These are phyloP conservation scores for Penicillium diatomitis DNA, from an alignment of 495 filamentous ascomycete genomes.

Conservation along the genomic window DNA sequence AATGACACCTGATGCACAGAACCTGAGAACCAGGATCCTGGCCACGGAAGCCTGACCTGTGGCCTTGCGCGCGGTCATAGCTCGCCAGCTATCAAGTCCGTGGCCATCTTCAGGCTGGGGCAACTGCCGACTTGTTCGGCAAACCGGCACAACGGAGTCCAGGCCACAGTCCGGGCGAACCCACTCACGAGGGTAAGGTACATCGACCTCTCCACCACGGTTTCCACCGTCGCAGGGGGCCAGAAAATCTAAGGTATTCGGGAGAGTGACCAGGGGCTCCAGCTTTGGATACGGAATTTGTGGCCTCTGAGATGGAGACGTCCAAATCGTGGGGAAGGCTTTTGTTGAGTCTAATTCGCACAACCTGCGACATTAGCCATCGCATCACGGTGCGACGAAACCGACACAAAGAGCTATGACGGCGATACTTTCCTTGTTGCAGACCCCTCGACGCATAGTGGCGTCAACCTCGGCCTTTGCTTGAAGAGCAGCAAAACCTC, in stretches of 20 bases:
- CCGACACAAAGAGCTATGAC: too few relatives aligned
- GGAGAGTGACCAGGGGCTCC: too few relatives aligned
- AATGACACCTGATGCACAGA: too few relatives aligned
- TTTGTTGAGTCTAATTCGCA: background rate
- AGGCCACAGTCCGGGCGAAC: constrained; percentile 2
- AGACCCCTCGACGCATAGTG: background rate
- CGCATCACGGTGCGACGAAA: too few relatives aligned
- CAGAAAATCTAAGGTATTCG: too few relatives aligned
- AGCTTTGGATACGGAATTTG: too few relatives aligned
- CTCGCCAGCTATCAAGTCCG: background rate
- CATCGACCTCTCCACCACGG: background rate
- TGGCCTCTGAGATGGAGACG: too few relatives aligned
- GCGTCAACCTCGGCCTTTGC: constrained; percentile 5
- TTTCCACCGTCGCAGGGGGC: background rate
- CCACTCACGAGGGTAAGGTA: background rate
- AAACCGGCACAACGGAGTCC: constrained; percentile 20
- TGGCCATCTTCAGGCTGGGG: background rate
- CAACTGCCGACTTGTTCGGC: constrained; percentile 15
- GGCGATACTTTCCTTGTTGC: background rate
- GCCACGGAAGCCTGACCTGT: too few relatives aligned
- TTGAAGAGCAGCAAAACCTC: constrained; percentile 1
- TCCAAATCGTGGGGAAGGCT: background rate
- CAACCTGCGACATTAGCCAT: too few relatives aligned
- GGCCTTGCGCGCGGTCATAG: too few relatives aligned
- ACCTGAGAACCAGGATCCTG: too few relatives aligned